Evolutionary conservation across 306 rosid genomes (phyloP).

Genomic region (Fragaria nilgerrensis): DNA sequence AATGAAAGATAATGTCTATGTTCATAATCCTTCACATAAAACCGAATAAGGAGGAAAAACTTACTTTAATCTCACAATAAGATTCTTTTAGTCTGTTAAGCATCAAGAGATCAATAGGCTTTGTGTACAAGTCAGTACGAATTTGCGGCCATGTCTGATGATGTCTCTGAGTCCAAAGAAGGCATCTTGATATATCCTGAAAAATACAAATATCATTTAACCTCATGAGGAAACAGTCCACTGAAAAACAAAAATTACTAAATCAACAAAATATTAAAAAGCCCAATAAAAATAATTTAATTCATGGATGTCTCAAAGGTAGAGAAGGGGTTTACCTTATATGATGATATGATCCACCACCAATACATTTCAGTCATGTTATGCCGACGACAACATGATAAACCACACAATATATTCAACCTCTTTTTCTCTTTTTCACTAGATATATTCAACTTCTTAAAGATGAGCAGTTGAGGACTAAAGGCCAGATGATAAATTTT

Average conservation of each 20-base stretch:
- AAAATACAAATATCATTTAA: conserved; percentile 14
- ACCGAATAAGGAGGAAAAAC: conserved; percentile 24
- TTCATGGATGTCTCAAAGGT: not conserved
- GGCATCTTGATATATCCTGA: conserved; percentile 92
- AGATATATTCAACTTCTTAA: not conserved
- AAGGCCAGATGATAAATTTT: not conserved
- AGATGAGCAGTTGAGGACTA: not conserved
- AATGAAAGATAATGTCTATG: not conserved
- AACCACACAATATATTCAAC: not conserved
- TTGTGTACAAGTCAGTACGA: conserved; percentile 75
- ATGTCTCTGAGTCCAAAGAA: conserved; percentile 97
- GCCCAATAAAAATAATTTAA: not conserved
- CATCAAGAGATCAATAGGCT: conserved; percentile 83
- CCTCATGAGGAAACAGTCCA: not conserved
- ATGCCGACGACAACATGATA: not conserved
- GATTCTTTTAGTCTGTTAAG: conserved; percentile 80
- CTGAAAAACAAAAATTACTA: not conserved
- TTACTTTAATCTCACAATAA: conserved; percentile 86
- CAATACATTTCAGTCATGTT: too few relatives aligned
- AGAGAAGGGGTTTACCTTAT: not conserved
- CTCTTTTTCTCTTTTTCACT: not conserved
- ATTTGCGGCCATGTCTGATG: conserved; percentile 97
- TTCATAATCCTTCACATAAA: not conserved
- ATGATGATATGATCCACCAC: not conserved
- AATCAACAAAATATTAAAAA: conserved; percentile 1